Percentiles rank a stretch among this genome's conserved stretches.
Evolutionary conservation across 495 filamentous ascomycete genomes (phyloP).

Genomic region (Massariosphaeria phaeospora): DNA sequence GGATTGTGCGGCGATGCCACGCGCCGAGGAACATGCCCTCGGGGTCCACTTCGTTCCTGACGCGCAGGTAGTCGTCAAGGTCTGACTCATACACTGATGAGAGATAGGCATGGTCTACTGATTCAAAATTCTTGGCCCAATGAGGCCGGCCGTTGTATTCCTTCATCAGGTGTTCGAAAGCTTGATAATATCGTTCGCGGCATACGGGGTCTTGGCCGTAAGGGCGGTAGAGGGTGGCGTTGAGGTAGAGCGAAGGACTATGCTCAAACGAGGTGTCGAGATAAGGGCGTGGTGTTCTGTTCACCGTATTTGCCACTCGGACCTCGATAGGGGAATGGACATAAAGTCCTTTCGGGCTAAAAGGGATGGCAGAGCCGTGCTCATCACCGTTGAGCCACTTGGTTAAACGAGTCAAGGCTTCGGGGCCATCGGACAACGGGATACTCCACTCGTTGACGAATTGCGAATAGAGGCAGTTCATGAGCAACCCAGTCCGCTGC

Average conservation of each 20-base stretch:
- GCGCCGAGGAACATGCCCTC: slow-evolving; percentile 88
- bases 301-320: slow-evolving; percentile 70
- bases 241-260: slow-evolving; percentile 84
- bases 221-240: slow-evolving; percentile 90
- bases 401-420: slow-evolving; percentile 74
- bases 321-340: slow-evolving; percentile 95
- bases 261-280: slow-evolving; percentile 66
- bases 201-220: slow-evolving; percentile 78
- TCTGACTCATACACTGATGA: slow-evolving; percentile 51
- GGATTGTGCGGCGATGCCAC: slow-evolving; percentile 75
- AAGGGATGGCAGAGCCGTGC: slow-evolving; percentile 63
- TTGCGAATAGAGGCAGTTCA: slow-evolving; percentile 96
- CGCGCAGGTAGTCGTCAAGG: slow-evolving; percentile 59
- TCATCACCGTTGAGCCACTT: slow-evolving; percentile 74
- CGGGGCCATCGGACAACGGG: slow-evolving; percentile 81
- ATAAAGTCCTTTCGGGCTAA: slow-evolving; percentile 69
- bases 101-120: slow-evolving; percentile 52
- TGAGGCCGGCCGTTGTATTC: slow-evolving; percentile 86
- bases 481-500: slow-evolving; percentile 70
- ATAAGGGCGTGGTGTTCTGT: slow-evolving; percentile 59
- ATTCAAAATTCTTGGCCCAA: slow-evolving; percentile 92
- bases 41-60: slow-evolving; percentile 72
- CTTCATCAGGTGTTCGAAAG: slow-evolving; percentile 94
- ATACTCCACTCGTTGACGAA: slow-evolving; percentile 98
- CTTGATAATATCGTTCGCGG: slow-evolving; percentile 75